Evolutionary conservation across 257 asterid species (phyloP).

Genomic region (Gentiana dahurica): DNA sequence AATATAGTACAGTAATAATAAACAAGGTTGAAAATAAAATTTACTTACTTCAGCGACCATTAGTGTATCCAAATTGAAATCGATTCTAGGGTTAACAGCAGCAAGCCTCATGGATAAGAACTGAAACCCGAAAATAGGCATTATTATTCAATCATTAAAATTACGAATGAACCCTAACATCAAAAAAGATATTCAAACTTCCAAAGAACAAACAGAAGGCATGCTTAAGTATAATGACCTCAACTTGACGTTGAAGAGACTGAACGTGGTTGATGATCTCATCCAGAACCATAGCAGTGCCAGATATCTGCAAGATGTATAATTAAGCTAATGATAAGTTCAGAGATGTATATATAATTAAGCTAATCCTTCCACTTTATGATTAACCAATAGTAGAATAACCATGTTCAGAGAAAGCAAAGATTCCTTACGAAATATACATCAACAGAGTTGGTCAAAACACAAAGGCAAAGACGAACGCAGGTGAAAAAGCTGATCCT

Average conservation of each 20-base stretch:
- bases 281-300: slow-evolving; percentile 93
- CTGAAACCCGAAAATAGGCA: slow-evolving; percentile 3
- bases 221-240: slow-evolving; percentile 37
- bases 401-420: too few relatives aligned
- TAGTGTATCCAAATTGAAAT: slow-evolving; percentile 55
- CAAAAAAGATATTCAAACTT: not conserved
- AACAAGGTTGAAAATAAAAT: slow-evolving; percentile 5
- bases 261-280: slow-evolving; percentile 95
- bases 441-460: too few relatives aligned
- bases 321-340: slow-evolving; percentile 6
- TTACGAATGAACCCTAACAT: not conserved
- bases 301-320: slow-evolving; percentile 58
- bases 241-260: slow-evolving; percentile 88
- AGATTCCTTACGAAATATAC: too few relatives aligned
- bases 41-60: slow-evolving; percentile 58
- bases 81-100: slow-evolving; percentile 68
- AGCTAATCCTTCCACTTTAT: too few relatives aligned
- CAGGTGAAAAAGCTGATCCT: too few relatives aligned
- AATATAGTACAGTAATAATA: not conserved
- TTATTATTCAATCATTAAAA: not conserved
- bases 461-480: too few relatives aligned
- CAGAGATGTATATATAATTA: not conserved
- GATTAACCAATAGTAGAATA: too few relatives aligned
- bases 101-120: slow-evolving; percentile 92
- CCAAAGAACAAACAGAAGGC: slow-evolving; percentile 6